Percentiles rank a stretch among this genome's conserved stretches.
Conservation (phyloP, 441 rosid genomes). For the Geranium incanum region DNA sequence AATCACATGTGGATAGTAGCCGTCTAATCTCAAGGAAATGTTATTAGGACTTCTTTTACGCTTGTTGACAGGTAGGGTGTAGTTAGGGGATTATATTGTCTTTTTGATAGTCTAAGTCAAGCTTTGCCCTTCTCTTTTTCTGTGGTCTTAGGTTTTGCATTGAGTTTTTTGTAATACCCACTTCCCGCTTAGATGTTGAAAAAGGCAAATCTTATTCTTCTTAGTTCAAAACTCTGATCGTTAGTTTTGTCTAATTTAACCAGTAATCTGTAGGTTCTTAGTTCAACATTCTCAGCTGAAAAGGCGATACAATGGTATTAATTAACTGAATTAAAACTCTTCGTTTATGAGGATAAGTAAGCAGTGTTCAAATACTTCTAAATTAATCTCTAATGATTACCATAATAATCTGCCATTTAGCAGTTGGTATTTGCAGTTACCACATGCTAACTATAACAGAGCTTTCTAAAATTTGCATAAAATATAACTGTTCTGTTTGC, state of each 20-base stretch:
- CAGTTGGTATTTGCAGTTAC: background rate
- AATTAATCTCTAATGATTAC: background rate
- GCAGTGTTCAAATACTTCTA: background rate
- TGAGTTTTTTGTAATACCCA: too few species aligned
- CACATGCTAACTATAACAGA: background rate
- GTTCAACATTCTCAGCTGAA: too few species aligned
- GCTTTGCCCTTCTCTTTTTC: background rate
- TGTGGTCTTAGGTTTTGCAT: too few species aligned
- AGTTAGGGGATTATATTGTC: background rate
- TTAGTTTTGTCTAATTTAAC: too few species aligned
- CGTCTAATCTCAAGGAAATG: background rate
- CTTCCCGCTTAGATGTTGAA: too few species aligned
- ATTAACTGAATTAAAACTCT: background rate
- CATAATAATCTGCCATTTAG: background rate
- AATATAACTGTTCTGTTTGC: background rate
- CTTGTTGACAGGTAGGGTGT: background rate
- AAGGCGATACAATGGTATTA: background rate
- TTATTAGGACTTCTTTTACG: background rate
- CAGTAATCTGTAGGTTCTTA: background rate
- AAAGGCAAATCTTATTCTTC: background rate
- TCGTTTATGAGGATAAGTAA: background rate
- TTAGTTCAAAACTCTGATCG: background rate
- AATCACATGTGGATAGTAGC: background rate
- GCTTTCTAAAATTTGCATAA: background rate
- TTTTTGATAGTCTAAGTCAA: background rate